Evolutionary conservation across 495 filamentous ascomycete species (phyloP).

Genomic region (Aspergillus bridgeri): DNA sequence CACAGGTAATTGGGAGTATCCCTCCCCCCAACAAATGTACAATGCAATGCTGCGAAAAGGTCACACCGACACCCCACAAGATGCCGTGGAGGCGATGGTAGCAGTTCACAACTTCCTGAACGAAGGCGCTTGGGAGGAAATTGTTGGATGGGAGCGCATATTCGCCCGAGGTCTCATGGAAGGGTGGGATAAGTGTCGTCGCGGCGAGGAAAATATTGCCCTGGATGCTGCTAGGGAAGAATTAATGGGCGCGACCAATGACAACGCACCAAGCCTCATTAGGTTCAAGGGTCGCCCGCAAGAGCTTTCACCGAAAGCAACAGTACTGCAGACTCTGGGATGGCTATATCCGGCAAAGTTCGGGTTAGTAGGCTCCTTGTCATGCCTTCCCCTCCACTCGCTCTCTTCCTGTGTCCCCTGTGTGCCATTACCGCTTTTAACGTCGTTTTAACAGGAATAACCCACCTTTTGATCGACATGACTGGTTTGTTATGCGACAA

Average conservation of each 20-base stretch:
- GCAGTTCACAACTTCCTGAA: slow-evolving; percentile 97
- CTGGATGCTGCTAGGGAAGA: slow-evolving; percentile 38
- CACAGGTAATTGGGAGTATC: slow-evolving; percentile 90
- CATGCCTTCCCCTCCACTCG: slow-evolving; percentile 12
- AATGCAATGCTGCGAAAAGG: slow-evolving; percentile 95
- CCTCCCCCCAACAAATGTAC: slow-evolving; percentile 98
- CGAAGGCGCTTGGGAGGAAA: slow-evolving; percentile 94
- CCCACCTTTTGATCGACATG: slow-evolving; percentile 95
- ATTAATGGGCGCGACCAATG: slow-evolving; percentile 34
- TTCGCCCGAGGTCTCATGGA: slow-evolving; percentile 67
- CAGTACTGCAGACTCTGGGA: slow-evolving; percentile 72
- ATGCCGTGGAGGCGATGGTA: slow-evolving; percentile 96
- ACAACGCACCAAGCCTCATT: slow-evolving; percentile 63
- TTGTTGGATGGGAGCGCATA: slow-evolving; percentile 83
- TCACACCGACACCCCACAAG: slow-evolving; percentile 86
- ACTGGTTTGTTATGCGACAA: slow-evolving; percentile 85
- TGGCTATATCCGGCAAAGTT: slow-evolving; percentile 76
- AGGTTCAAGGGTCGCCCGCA: slow-evolving; percentile 84
- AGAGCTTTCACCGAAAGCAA: slow-evolving; percentile 87
- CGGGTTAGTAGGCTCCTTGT: slow-evolving; percentile 46
- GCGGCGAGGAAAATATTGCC: slow-evolving; percentile 63
- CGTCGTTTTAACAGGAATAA: slow-evolving; percentile 50
- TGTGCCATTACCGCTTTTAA: neutral
- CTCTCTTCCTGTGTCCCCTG: neutral
- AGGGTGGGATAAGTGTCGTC: slow-evolving; percentile 72